These are phyloP conservation scores for Prunus dulcis DNA, from an alignment of 306 rosid species.

Conservation along the genomic window DNA sequence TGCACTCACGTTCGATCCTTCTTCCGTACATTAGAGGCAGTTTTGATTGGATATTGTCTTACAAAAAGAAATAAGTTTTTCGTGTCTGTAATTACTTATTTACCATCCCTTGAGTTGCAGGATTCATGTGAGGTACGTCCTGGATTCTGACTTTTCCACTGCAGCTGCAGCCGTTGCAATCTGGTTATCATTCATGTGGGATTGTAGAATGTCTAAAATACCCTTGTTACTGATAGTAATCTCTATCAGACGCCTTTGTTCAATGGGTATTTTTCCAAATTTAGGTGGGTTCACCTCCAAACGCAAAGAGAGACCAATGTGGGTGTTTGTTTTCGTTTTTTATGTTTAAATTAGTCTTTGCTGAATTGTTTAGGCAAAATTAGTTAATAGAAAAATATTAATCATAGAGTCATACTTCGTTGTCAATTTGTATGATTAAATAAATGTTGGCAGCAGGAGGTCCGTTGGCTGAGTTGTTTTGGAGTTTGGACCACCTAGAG, in stretches of 20 bases:
- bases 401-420: neutral
- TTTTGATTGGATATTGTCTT: no score
- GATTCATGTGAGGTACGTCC: slow-evolving; percentile 16
- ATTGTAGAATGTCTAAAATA: slow-evolving; percentile 14
- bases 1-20: no score
- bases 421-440: slow-evolving; percentile 28
- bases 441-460: slow-evolving; percentile 22
- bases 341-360: no score
- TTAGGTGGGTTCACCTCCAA: neutral
- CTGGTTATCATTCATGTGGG: neutral
- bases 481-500: neutral
- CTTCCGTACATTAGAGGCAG: no score
- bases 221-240: slow-evolving; percentile 10
- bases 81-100: slow-evolving; percentile 15
- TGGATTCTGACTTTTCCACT: slow-evolving; percentile 24
- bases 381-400: neutral
- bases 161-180: slow-evolving; percentile 34
- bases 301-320: neutral
- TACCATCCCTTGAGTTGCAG: slow-evolving; percentile 21
- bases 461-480: neutral
- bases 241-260: neutral
- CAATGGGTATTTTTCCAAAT: neutral
- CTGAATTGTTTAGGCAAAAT: neutral
- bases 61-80: no score
- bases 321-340: neutral